Base-by-base conservation (phyloP, 2,329 filamentous ascomycete species). In the Colletotrichum truncatum region DNA sequence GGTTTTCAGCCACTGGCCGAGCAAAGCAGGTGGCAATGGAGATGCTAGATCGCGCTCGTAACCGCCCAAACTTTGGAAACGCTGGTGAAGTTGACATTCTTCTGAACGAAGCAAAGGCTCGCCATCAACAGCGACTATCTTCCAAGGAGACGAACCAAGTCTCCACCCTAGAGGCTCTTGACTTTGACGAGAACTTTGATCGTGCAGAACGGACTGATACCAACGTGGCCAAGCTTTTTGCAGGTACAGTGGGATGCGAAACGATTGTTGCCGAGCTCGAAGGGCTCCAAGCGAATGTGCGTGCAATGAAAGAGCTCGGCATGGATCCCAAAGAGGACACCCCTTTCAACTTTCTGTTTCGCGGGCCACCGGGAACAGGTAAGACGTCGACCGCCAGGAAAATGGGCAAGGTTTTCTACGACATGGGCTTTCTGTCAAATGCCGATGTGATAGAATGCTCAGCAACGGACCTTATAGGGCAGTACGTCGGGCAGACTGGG, bases 81-180 rank as follows among this genome's bases (percentile, higher is more conserved):
- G 91, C 87, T 0, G 87, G 91, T 0, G 91, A 93, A 67, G 86
- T 96, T 16, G 91, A 95, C 48, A 91, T 85, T n/a, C 72, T 93
- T 0, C 78, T 68, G 1, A 41, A 67, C 45, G 32, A 61, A 1
- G 85, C 87, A 1, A 88, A 88, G 68, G 69, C 75, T 6, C 68
- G 75, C 3, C 67, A 69, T 25, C 67, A 69, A 18, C 41, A 34
- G 21, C 66, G 66, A 2, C 28, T 68, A 1, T 57, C 67, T 4
- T 23, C 45, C 12, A 48, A 48, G 2, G 11, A 63, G 39, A 56
- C 62, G 7, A 12, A 36, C 3, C 30, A 73, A 41, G 39, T 67
- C 58, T 41, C 70, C 1, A 55, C 73, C 0, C 69, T 81, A 0
- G 73, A 77, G 23, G 72, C 78, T 1, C 25, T 68, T 1, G 88